Evolutionary conservation across 768 basidiomycete species (phyloP), one percentile per base, ranked within the genome.

Genomic region (Mycena belliarum): DNA sequence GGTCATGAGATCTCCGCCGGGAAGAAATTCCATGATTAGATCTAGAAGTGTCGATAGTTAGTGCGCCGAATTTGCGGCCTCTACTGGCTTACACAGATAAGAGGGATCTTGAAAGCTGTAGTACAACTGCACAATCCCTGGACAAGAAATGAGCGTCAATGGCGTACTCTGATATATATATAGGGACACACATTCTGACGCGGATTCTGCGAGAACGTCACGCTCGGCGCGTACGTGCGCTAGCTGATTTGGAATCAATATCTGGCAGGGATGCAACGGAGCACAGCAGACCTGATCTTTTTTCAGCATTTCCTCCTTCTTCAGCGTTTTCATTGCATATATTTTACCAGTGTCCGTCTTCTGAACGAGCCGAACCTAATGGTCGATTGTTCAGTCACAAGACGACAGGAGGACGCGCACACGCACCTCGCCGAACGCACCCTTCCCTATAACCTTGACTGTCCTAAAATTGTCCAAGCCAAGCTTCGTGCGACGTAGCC

Each of bases 261-360:
- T 23, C 12, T 12, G 37, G 43, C 38, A 3, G 6, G 29, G 33
- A 38, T 37, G 18, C 33, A 25, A 14, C 25, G 21, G 48, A 41
- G 52, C 3, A 18, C 20, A 16, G 62, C 83, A 45, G 57, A 91
- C 95, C 80, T 99, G 96, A 69, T 99, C 97, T 72, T 97, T 97
- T 75, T 98, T 96, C 73, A 99, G 83, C 97, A 98, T 99, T 72
- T 98, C 97, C 47, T 90, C 90, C 78, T 99, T 99, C 75, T 89
- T 56, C 24, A 56, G 55, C 40, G 48, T 43, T 43, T 56, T 47
- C 52, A 99, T 97, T 18, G 97, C 97, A 72, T 98, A 99, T 54
- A 98, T 97, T 76, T 94, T 97, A 33, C 95, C 94, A 7, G 95
- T 98, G 69, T 99, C 97, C 16, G 81, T 83, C 74, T 99, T 99